Conservation (phyloP, 495 filamentous ascomycete species). For the Podospora australis region DNA sequence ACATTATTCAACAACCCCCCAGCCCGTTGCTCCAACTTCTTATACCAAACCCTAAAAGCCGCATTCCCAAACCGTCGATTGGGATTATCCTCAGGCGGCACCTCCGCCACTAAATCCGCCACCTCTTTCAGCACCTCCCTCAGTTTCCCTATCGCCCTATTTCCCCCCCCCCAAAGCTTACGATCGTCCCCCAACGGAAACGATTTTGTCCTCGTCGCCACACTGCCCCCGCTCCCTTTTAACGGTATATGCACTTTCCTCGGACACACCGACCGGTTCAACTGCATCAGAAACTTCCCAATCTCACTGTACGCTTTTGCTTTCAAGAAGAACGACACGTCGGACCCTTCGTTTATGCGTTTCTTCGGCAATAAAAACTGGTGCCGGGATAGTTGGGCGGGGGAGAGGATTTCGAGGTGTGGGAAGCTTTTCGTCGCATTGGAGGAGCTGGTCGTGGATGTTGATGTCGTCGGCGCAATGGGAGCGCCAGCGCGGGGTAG, state of each 20-base stretch:
- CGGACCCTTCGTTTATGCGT: slow-evolving; percentile 70
- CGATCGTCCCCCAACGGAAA: neutral
- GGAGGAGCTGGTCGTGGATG: no score
- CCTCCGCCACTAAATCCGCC: slow-evolving; percentile 63
- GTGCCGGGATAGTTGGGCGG: slow-evolving; percentile 22
- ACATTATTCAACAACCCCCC: no score
- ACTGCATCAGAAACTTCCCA: slow-evolving; percentile 76
- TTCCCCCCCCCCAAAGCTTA: slow-evolving; percentile 11
- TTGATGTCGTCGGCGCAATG: no score
- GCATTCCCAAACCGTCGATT: slow-evolving; percentile 80
- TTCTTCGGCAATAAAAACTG: slow-evolving; percentile 57
- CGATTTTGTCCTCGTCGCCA: slow-evolving; percentile 16
- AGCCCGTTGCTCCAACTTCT: no score
- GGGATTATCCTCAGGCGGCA: slow-evolving; percentile 77
- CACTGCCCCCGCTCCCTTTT: no score
- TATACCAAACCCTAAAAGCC: slow-evolving; percentile 78
- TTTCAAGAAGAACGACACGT: slow-evolving; percentile 68
- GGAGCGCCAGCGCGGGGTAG: no score
- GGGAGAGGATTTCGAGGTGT: slow-evolving; percentile 29
- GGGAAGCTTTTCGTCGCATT: no score
- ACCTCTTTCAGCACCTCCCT: slow-evolving; percentile 55
- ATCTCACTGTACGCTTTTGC: slow-evolving; percentile 82
- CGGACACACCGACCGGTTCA: slow-evolving; percentile 84
- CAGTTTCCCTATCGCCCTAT: slow-evolving; percentile 54
- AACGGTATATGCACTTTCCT: slow-evolving; percentile 15